Percentiles rank a stretch among this genome's conserved stretches.
These are phyloP conservation scores for Pyracantha coccinea DNA, from an alignment of 331 rosid genomes.

Conservation along the genomic window DNA sequence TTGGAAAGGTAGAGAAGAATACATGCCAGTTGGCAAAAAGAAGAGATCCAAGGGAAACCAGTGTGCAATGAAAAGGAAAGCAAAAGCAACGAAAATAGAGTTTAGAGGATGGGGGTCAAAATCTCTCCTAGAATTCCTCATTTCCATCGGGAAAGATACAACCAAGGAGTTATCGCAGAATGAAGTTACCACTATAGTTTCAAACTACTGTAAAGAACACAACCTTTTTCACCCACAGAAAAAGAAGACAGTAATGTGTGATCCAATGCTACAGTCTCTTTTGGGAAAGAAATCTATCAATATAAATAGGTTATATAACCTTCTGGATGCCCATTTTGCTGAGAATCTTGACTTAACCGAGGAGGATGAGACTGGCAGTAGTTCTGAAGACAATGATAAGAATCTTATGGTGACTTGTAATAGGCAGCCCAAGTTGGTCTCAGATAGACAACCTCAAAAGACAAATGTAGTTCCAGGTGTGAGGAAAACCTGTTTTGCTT, in stretches of 20 bases:
- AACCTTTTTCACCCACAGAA: constrained; percentile 50
- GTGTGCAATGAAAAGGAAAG: constrained; percentile 19
- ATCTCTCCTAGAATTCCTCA: constrained; percentile 53
- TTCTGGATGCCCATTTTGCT: constrained; percentile 53
- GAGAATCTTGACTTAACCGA: constrained; percentile 27
- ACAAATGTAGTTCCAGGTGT: constrained; percentile 7
- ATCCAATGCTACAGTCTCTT: constrained; percentile 37
- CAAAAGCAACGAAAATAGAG: constrained; percentile 33
- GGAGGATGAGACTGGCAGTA: constrained; percentile 22
- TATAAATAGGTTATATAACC: constrained; percentile 38
- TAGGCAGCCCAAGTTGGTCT: constrained; percentile 14
- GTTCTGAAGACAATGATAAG: constrained; percentile 13
- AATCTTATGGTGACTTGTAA: constrained; percentile 3
- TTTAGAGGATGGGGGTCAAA: constrained; percentile 76
- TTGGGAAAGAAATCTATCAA: constrained; percentile 46
- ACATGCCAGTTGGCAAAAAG: constrained; percentile 20
- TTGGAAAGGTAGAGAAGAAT: constrained; percentile 18
- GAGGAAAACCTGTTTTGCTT: constrained; percentile 37
- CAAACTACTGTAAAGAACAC: constrained; percentile 50
- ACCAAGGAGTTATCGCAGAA: constrained; percentile 35
- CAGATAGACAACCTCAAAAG: constrained; percentile 14
- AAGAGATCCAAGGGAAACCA: constrained; percentile 21
- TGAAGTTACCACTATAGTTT: constrained; percentile 49
- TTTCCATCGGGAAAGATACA: constrained; percentile 33
- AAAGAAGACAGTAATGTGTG: constrained; percentile 53